These are phyloP conservation scores for Globomyces sp. DNA, from an alignment of 371 early-diverging fungal species.

Conservation along the genomic window DNA sequence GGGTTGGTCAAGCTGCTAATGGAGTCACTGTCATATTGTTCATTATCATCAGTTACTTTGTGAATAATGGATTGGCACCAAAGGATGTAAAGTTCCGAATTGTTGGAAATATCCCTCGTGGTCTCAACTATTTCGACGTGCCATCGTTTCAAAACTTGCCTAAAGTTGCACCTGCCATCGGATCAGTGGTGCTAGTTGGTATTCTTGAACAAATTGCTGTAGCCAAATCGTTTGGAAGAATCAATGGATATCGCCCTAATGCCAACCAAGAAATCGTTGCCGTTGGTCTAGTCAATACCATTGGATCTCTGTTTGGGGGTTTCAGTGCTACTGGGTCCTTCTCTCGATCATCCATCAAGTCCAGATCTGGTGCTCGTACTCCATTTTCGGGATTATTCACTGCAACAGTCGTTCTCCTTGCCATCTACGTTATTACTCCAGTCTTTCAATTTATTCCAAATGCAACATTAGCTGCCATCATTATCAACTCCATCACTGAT, in stretches of 20 bases:
- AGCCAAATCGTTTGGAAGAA: constrained; percentile 70
- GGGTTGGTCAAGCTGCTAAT: constrained; percentile 62
- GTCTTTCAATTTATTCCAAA: constrained; percentile 80
- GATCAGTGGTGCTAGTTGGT: constrained; percentile 63
- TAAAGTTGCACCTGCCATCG: constrained; percentile 51
- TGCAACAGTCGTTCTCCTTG: constrained; percentile 68
- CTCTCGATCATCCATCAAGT: constrained; percentile 79
- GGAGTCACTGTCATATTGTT: constrained; percentile 73
- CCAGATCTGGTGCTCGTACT: constrained; percentile 66
- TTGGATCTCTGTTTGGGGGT: constrained; percentile 77
- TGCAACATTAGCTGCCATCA: constrained; percentile 73
- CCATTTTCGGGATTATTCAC: constrained; percentile 75
- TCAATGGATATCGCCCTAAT: constrained; percentile 52
- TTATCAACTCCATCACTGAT: constrained; percentile 66
- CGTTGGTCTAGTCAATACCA: constrained; percentile 73
- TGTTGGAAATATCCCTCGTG: constrained; percentile 12
- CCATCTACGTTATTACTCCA: constrained; percentile 73
- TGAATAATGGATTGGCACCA: constrained; percentile 41
- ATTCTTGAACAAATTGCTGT: constrained; percentile 88
- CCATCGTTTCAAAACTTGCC: constrained; percentile 46
- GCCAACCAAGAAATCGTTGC: constrained; percentile 81
- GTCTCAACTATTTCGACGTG: constrained; percentile 24
- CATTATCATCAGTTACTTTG: constrained; percentile 66
- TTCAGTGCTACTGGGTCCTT: constrained; percentile 85
- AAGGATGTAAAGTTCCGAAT: constrained; percentile 3